Base-by-base conservation (phyloP, 2,329 filamentous ascomycete species). In the Cladosporium austrohemisphaericum region DNA sequence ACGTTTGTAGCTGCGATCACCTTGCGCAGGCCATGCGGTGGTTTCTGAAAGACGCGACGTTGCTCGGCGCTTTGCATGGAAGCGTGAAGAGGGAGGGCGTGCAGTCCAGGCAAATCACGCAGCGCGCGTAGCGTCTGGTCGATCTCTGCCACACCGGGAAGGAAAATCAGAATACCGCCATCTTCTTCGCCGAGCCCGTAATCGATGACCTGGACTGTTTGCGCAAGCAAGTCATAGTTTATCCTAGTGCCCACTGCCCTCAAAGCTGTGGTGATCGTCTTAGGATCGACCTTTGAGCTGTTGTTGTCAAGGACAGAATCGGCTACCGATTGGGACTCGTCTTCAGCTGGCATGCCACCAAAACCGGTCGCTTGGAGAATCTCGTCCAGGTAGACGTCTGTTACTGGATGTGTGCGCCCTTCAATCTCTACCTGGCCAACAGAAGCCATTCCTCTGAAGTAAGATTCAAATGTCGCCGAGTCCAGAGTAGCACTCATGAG, bases 401-500 rank as follows among this genome's bases (percentile, higher is more conserved):
- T 78, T 1, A 98, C 91, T 0, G 92, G 91, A 65, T 86, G 92
- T 4, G 92, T 97, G 49, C 92, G 78, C 1, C 93, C 92, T 41
- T 86, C 79, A 56, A 97, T 96, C 64, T 95, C 85, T 8, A 97
- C 85, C 52, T 83, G 74, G 6, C 88, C 89, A 23, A 97, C 91
- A 8, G 51, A 61, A 4, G 57, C 62, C 14, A 53, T 53, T 7
- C 54, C 55, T 4, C 75, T 77, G 70, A 97, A 97, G 68, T 97
- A 97, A 49, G 81, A 73, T 56, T 83, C 83, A 67, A 97, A 97
- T 0, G 90, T 83, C 1, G 83, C 79, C 1, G 92, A 90, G 68
- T 98, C 91, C 3, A 97, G 80, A 1, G 92, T 98, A 2, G 92
- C 92, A 68, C 89, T 95, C 93, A 98, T 98, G 28, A 98, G 76